Conservation (phyloP, 768 basidiomycete species). For the Suillus fuscotomentosus region DNA sequence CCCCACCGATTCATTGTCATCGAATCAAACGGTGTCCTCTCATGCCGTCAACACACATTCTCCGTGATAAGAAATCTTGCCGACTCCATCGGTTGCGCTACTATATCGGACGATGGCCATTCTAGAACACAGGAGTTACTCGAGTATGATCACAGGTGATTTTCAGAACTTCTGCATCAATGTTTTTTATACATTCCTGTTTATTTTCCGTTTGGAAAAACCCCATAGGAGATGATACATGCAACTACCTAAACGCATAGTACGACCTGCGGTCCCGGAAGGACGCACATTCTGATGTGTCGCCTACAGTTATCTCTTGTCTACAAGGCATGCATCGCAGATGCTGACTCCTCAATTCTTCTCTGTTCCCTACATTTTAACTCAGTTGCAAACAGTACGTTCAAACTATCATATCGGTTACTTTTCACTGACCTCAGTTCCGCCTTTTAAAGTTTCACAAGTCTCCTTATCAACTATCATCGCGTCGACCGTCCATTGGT, state of each 20-base stretch:
- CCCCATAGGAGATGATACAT: background rate
- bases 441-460: background rate
- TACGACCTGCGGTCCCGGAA: background rate
- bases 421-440: background rate
- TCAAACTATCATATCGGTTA: background rate
- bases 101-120: background rate
- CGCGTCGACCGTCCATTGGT: too few species aligned
- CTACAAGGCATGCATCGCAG: background rate
- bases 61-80: too few species aligned
- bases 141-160: background rate
- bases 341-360: background rate
- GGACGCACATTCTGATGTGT: background rate
- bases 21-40: background rate
- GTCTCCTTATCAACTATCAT: background rate
- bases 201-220: background rate
- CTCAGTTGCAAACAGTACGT: background rate
- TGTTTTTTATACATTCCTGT: background rate
- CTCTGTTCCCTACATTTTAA: background rate
- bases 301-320: background rate
- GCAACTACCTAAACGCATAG: background rate
- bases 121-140: background rate
- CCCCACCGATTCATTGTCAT: background rate
- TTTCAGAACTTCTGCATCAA: background rate
- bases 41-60: too few species aligned
- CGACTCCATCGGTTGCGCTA: too few species aligned